These are phyloP conservation scores for Oldenlandia corymbosa DNA, from an alignment of 257 asterid genomes.

Conservation along the genomic window DNA sequence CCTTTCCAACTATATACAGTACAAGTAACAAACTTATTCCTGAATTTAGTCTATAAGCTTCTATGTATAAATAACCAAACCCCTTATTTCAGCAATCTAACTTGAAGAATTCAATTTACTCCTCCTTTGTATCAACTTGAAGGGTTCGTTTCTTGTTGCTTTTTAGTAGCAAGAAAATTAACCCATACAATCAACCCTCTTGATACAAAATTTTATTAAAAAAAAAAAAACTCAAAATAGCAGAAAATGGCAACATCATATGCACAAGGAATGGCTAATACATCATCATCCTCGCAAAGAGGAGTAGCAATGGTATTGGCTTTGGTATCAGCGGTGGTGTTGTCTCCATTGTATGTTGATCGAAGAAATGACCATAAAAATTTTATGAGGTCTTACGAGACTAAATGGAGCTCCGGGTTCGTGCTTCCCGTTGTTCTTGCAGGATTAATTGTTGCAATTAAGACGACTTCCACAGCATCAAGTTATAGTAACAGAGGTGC, in stretches of 20 bases:
- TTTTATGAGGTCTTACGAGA: constrained; percentile 24
- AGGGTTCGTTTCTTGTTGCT: constrained; percentile 16
- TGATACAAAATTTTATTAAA: no score
- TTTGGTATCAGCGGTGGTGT: constrained; percentile 46
- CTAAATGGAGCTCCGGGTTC: constrained; percentile 58
- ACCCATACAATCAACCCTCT: constrained; percentile 20
- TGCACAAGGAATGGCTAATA: constrained; percentile 16
- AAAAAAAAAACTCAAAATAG: no score
- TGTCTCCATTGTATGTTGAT: constrained; percentile 55
- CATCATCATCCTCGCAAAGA: constrained; percentile 68
- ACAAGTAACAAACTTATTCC: no score
- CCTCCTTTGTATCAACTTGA: constrained; percentile 16
- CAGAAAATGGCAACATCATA: constrained; percentile 37
- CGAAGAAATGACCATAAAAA: constrained; percentile 24
- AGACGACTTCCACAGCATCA: constrained; percentile 33
- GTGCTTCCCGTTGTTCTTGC: constrained; percentile 56
- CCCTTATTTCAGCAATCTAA: neutral
- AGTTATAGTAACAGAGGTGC: constrained; percentile 11
- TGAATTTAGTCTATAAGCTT: no score
- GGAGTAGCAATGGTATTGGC: constrained; percentile 64
- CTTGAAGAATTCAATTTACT: neutral
- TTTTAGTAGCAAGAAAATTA: constrained; percentile 7
- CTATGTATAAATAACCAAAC: constrained; percentile 34
- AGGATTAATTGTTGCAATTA: constrained; percentile 65
- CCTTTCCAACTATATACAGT: constrained; percentile 44